Evolutionary conservation across 2,329 filamentous ascomycete species (phyloP).

Genomic region (Fusarium concolor): DNA sequence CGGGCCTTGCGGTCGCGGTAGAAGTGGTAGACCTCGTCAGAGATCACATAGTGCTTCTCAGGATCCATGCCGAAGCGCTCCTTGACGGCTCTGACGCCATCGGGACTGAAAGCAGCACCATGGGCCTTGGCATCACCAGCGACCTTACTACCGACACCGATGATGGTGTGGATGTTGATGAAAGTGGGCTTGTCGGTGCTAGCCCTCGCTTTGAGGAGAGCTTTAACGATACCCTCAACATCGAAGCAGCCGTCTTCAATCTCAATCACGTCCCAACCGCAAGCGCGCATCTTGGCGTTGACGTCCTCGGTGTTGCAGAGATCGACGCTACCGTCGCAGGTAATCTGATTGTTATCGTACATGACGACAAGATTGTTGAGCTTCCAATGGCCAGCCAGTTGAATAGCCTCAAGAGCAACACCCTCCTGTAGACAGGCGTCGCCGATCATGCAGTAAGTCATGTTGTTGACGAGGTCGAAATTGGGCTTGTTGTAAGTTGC

Average conservation of each 20-base stretch:
- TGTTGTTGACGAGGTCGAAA: conserved; percentile 61
- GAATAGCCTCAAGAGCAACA: conserved; percentile 67
- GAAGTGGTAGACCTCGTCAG: conserved; percentile 62
- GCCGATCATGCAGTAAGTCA: conserved; percentile 68
- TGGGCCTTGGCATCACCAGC: conserved; percentile 66
- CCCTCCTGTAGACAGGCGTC: conserved; percentile 70
- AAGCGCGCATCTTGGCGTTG: conserved; percentile 68
- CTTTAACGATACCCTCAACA: conserved; percentile 56
- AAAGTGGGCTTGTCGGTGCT: conserved; percentile 65
- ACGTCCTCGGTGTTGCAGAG: conserved; percentile 66
- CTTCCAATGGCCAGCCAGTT: conserved; percentile 65
- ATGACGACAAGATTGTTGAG: conserved; percentile 68
- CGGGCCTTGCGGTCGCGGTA: conserved; percentile 59
- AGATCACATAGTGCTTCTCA: conserved; percentile 52
- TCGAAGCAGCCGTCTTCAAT: conserved; percentile 65
- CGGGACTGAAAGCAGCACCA: conserved; percentile 66
- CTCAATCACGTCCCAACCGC: conserved; percentile 67
- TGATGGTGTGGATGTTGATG: conserved; percentile 68
- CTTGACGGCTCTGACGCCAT: conserved; percentile 60
- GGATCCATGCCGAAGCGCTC: conserved; percentile 50
- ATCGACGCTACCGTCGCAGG: conserved; percentile 68
- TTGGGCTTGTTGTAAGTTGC: conserved; percentile 64
- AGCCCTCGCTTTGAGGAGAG: conserved; percentile 58
- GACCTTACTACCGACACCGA: conserved; percentile 62
- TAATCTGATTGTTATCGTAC: conserved; percentile 72